Conservation (phyloP, 1,284 basidiomycete species). For the Quambalaria eucalypti region DNA sequence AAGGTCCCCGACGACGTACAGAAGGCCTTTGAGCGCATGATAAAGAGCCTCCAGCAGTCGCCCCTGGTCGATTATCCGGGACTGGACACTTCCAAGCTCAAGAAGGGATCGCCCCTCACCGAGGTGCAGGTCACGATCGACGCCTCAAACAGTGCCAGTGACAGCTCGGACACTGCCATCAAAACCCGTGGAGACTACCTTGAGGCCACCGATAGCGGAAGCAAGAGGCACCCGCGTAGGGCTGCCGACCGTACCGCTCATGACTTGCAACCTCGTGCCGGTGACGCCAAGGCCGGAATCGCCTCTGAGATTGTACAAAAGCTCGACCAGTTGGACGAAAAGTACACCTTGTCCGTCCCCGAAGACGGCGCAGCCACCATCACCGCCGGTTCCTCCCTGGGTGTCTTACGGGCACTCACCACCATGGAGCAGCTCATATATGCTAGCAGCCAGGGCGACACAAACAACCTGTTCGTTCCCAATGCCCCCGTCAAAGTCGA, state of each 20-base stretch:
- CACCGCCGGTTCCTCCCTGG: constrained; percentile 63
- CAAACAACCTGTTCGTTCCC: constrained; percentile 51
- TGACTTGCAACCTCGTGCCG: too few relatives aligned
- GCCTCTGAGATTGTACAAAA: constrained; percentile 54
- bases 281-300: too few relatives aligned
- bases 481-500: constrained; percentile 49
- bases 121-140: background rate
- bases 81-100: too few relatives aligned
- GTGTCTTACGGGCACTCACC: constrained; percentile 68
- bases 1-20: background rate
- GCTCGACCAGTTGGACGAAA: constrained; percentile 58
- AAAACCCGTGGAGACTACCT: too few relatives aligned
- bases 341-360: constrained; percentile 60
- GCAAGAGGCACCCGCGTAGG: too few relatives aligned
- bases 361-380: constrained; percentile 56
- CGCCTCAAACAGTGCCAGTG: too few relatives aligned
- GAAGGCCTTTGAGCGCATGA: background rate
- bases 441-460: constrained; percentile 42
- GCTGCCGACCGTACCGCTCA: too few relatives aligned
- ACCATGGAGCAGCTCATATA: constrained; percentile 67
- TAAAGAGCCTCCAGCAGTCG: background rate
- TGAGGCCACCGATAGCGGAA: too few relatives aligned
- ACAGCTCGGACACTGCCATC: too few relatives aligned
- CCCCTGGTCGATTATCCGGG: too few relatives aligned
- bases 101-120: background rate